Percentiles rank a stretch among this genome's conserved stretches.
These are phyloP conservation scores for Hyphochytrium catenoides DNA, from an alignment of 352 stramenopile species.

Conservation along the genomic window DNA sequence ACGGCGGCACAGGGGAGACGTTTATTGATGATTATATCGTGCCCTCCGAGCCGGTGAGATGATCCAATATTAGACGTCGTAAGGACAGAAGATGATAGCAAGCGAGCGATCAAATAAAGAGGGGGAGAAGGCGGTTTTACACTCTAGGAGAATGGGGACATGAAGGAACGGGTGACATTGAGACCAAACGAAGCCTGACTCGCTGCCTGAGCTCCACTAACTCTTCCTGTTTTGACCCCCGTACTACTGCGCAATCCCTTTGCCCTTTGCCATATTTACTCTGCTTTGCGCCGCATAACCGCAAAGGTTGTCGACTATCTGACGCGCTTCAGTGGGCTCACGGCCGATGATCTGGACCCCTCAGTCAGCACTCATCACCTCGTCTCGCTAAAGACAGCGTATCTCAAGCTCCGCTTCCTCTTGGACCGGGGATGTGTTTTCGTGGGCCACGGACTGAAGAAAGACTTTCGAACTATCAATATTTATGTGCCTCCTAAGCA, in stretches of 20 bases:
- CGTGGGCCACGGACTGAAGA: constrained; percentile 31
- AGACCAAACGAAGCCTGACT: too few relatives aligned
- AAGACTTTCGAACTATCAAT: constrained; percentile 69
- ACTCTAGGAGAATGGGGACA: too few relatives aligned
- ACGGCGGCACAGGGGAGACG: constrained; percentile 23
- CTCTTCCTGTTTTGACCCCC: too few relatives aligned
- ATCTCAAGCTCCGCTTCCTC: constrained; percentile 62
- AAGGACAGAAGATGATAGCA: too few relatives aligned
- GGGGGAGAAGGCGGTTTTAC: too few relatives aligned
- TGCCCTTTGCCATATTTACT: constrained; percentile 1
- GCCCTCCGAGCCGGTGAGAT: constrained; percentile 32
- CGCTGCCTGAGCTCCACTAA: too few relatives aligned
- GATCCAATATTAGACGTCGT: neutral
- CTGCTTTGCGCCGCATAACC: too few relatives aligned
- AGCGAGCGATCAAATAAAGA: too few relatives aligned
- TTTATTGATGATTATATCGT: constrained; percentile 71
- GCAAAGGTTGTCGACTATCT: constrained; percentile 46
- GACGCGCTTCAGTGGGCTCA: constrained; percentile 65
- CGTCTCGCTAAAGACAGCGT: constrained; percentile 40
- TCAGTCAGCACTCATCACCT: constrained; percentile 37
- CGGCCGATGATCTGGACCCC: constrained; percentile 44
- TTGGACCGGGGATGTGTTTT: constrained; percentile 27
- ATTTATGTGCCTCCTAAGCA: constrained; percentile 53
- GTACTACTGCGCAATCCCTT: too few relatives aligned
- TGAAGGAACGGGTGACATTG: too few relatives aligned